A percentile compares a stretch with the other conserved stretches of the same genome.
These are phyloP conservation scores for Zea luxurians DNA, from an alignment of 176 grass and related monocot species.

Conservation along the genomic window DNA sequence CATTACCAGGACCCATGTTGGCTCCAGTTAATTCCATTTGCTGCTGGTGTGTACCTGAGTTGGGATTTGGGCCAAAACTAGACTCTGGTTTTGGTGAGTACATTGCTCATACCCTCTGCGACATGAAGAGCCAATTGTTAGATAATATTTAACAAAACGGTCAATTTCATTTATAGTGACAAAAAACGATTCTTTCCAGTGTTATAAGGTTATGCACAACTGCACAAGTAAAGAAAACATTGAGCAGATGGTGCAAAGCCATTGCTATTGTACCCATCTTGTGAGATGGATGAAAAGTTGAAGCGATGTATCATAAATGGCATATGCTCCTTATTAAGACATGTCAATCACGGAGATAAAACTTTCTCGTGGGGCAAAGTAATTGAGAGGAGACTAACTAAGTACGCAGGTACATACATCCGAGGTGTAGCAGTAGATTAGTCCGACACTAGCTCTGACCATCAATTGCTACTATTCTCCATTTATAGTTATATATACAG, in stretches of 20 bases:
- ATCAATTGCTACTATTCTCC: not conserved
- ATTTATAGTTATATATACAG: not conserved
- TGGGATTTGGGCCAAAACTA: constrained; percentile 39
- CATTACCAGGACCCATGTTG: constrained; percentile 47
- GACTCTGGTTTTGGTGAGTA: constrained; percentile 45
- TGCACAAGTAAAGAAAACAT: not conserved
- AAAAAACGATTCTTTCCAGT: not conserved
- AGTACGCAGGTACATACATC: not conserved
- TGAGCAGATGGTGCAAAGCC: not conserved
- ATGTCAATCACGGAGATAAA: not conserved
- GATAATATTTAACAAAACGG: not conserved
- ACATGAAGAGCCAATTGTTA: constrained; percentile 19
- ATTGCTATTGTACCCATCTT: not conserved
- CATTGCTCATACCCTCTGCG: constrained; percentile 58
- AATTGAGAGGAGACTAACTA: not conserved
- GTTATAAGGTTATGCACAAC: not conserved
- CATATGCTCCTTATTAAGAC: not conserved
- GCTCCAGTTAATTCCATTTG: constrained; percentile 58
- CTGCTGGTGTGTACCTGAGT: constrained; percentile 40
- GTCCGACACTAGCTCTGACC: not conserved
- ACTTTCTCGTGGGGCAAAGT: not conserved
- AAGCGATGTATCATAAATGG: not conserved
- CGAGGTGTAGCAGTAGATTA: not conserved
- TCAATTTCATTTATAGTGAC: not conserved
- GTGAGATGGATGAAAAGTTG: not conserved